Evolutionary conservation across 2,329 filamentous ascomycete species (phyloP).

Genomic region (Aspergillus novoparasiticus): DNA sequence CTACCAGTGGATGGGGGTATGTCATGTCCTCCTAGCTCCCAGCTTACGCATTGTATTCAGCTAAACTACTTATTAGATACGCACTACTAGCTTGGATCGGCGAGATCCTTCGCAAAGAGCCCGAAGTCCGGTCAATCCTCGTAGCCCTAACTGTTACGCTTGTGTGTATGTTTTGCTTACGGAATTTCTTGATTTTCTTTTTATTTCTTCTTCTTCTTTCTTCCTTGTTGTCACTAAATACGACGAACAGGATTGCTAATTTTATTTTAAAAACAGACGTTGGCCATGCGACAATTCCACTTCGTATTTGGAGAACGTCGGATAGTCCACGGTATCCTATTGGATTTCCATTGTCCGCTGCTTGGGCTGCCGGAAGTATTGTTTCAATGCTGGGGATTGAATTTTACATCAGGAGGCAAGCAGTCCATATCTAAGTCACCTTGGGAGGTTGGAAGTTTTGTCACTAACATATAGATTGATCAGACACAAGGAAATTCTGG

Average conservation of each 20-base stretch:
- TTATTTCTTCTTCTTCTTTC: background rate
- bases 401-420: slow-evolving; percentile 11
- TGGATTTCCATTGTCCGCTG: slow-evolving; percentile 22
- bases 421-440: background rate
- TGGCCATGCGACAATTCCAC: slow-evolving; percentile 24
- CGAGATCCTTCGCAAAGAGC: slow-evolving; percentile 20
- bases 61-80: slow-evolving; percentile 2
- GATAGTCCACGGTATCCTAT: slow-evolving; percentile 23
- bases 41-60: background rate
- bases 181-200: no score
- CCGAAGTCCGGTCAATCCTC: slow-evolving; percentile 20
- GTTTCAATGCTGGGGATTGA: slow-evolving; percentile 10
- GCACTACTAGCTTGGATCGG: slow-evolving; percentile 23
- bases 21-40: background rate
- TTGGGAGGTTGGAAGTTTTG: background rate
- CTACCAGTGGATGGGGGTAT: slow-evolving; percentile 20
- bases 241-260: background rate
- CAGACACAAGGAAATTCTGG: slow-evolving; percentile 1
- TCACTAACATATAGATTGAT: background rate
- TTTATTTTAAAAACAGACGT: slow-evolving; percentile 9
- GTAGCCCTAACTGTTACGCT: slow-evolving; percentile 22
- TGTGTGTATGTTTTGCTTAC: slow-evolving; percentile 12
- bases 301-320: slow-evolving; percentile 20
- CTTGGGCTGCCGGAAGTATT: slow-evolving; percentile 17
- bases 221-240: background rate